Evolutionary conservation across 2,329 filamentous ascomycete genomes (phyloP), one percentile per base, ranked within the genome.

Genomic region (Fonsecaea monophora): DNA sequence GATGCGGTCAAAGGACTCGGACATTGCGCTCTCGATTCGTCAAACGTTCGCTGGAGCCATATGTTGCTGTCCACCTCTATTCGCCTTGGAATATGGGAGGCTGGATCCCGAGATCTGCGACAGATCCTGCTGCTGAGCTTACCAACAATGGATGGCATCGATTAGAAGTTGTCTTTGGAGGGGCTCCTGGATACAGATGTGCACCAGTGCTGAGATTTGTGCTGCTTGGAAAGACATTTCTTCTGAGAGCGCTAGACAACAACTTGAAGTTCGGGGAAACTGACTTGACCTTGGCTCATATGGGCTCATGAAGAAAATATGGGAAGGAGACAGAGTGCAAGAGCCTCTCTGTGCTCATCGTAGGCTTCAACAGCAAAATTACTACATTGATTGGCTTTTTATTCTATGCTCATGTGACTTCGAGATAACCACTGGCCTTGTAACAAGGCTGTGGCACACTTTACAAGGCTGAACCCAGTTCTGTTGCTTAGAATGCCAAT

Each of bases 361-460:
- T 18, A 48, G 42, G n/a, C 42, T 21, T 21, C 6, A n/a, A 21
- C 42, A 21, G n/a, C 18, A n/a, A 10, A 10, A 48, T 48, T 48
- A 40, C 15, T 50, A 9, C 10, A 3, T 50, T 12, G 18, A 25
- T 30, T 50, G 25, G 21, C 18, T 50, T 30, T 21, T 50, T 13
- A 25, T 30, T 30, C 45, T 50, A 50, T 50, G 45, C 45, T 50
- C 8, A 50, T 50, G 25, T 50, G 45, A 50, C 18, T 50, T 18
- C 45, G 25, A 50, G 45, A 50, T 50, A 50, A 21, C 21, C 45
- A 21, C 18, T 12, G 3, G 10, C 7, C 10, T 13, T 12, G 12
- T 10, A 12, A 50, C 18, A 25, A 50, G 45, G 45, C 45, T 25
- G 21, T 50, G 45, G 45, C 45, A 25, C 21, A 50, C 45, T 25